Percentiles rank a stretch among this genome's conserved stretches.
Evolutionary conservation across 768 basidiomycete species (phyloP).

Genomic region (Hygrocybe coccinea): DNA sequence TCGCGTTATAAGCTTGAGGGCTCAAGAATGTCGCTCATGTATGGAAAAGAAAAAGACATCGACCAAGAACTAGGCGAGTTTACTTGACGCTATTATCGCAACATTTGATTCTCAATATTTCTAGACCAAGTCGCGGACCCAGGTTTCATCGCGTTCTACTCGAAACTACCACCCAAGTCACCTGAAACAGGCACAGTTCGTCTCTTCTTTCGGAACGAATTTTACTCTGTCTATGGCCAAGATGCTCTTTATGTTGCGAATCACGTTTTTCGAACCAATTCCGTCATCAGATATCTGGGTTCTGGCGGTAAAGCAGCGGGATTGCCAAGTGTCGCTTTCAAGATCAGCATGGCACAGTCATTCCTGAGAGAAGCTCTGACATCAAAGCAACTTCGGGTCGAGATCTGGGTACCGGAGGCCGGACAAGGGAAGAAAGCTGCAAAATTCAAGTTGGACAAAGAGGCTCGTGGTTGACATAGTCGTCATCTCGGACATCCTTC

Average conservation of each 20-base stretch:
- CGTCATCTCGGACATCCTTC: not conserved
- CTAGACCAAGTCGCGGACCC: constrained; percentile 65
- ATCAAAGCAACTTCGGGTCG: constrained; percentile 80
- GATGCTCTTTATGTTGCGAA: constrained; percentile 87
- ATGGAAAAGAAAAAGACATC: constrained; percentile 57
- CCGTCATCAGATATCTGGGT: constrained; percentile 90
- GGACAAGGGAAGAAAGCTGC: constrained; percentile 69
- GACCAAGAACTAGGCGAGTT: constrained; percentile 23
- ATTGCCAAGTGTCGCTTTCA: constrained; percentile 75
- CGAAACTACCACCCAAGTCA: constrained; percentile 56
- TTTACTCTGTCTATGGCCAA: constrained; percentile 81
- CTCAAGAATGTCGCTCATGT: constrained; percentile 54
- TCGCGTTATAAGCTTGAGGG: too few relatives aligned
- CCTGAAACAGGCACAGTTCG: constrained; percentile 79
- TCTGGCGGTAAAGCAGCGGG: constrained; percentile 50
- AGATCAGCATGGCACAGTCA: constrained; percentile 66
- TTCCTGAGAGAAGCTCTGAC: constrained; percentile 89
- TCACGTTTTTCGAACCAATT: constrained; percentile 80
- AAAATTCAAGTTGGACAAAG: constrained; percentile 77
- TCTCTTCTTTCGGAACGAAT: constrained; percentile 76
- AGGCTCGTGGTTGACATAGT: constrained; percentile 41
- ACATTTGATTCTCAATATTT: not conserved
- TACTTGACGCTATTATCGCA: not conserved
- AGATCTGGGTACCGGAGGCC: constrained; percentile 79
- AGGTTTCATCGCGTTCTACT: constrained; percentile 73